A percentile compares a stretch with the other conserved stretches of the same genome.
phyloP scores from a whole-genome alignment of 345 rosid species.

The Capsella bursapastoris region DNA sequence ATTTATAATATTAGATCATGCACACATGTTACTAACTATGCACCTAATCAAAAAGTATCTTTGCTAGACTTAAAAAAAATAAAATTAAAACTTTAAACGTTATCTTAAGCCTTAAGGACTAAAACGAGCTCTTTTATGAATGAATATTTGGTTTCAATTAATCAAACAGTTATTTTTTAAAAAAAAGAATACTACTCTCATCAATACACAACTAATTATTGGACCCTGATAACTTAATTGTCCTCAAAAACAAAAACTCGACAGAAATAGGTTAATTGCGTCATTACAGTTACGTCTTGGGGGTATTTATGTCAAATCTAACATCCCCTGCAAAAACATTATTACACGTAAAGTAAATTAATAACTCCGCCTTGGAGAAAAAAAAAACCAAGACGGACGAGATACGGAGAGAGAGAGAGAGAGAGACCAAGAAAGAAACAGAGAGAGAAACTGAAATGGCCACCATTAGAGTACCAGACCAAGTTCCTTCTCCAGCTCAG shows the following conservation, averaged over 20 bases:
- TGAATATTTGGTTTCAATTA: neutral
- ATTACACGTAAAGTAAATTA: conserved; percentile 18
- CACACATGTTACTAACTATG: neutral
- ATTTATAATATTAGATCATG: neutral
- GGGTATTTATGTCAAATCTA: conserved; percentile 22
- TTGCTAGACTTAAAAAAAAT: neutral
- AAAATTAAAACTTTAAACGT: neutral
- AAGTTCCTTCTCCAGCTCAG: conserved; percentile 69
- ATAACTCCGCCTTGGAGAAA: conserved; percentile 4
- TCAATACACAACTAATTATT: neutral
- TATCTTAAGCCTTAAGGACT: neutral
- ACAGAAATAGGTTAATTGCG: conserved; percentile 27
- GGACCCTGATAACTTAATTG: neutral
- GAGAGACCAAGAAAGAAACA: conserved; percentile 12
- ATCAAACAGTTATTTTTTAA: neutral
- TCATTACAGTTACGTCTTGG: conserved; percentile 19
- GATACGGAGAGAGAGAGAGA: conserved; percentile 8
- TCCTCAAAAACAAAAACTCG: conserved; percentile 13
- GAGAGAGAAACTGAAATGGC: conserved; percentile 36
- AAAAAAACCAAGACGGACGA: conserved; percentile 23
- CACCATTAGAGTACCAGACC: conserved; percentile 63
- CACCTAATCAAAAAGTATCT: neutral
- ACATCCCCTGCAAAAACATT: neutral
- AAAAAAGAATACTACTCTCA: neutral
- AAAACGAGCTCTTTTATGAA: neutral